Conservation (phyloP, 2,329 filamentous ascomycete genomes). For the Clarireedia sp. region DNA sequence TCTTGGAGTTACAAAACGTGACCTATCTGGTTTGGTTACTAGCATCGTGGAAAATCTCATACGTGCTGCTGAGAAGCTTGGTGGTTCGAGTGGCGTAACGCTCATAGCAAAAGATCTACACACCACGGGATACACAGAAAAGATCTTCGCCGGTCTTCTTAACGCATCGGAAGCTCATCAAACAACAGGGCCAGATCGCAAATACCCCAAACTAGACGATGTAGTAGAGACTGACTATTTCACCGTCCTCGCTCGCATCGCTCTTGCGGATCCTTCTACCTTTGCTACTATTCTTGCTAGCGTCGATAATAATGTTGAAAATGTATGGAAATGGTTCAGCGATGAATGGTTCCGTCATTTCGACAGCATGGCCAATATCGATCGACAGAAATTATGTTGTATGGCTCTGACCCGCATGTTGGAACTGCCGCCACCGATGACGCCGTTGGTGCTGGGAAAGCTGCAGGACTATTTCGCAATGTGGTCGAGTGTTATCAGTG, state of each 20-base stretch:
- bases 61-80: constrained; percentile 52
- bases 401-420: constrained; percentile 65
- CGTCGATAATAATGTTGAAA: constrained; percentile 33
- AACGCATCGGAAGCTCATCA: constrained; percentile 67
- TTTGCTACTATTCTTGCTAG: constrained; percentile 52
- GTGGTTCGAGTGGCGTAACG: constrained; percentile 51
- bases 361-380: constrained; percentile 57
- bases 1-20: constrained; percentile 46
- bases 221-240: constrained; percentile 82
- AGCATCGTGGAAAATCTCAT: constrained; percentile 59
- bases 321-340: constrained; percentile 52
- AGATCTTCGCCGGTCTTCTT: constrained; percentile 58
- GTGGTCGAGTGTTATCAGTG: constrained; percentile 64
- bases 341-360: constrained; percentile 62
- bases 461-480: constrained; percentile 68
- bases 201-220: constrained; percentile 59
- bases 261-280: constrained; percentile 62
- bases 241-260: constrained; percentile 70
- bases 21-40: constrained; percentile 50
- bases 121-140: constrained; percentile 52
- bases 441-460: constrained; percentile 45
- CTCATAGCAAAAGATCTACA: constrained; percentile 60
- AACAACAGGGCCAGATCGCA: constrained; percentile 72
- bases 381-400: constrained; percentile 63
- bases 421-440: constrained; percentile 49